Conservation (phyloP, 352 stramenopile species). For the Aphanomyces cochlioides region DNA sequence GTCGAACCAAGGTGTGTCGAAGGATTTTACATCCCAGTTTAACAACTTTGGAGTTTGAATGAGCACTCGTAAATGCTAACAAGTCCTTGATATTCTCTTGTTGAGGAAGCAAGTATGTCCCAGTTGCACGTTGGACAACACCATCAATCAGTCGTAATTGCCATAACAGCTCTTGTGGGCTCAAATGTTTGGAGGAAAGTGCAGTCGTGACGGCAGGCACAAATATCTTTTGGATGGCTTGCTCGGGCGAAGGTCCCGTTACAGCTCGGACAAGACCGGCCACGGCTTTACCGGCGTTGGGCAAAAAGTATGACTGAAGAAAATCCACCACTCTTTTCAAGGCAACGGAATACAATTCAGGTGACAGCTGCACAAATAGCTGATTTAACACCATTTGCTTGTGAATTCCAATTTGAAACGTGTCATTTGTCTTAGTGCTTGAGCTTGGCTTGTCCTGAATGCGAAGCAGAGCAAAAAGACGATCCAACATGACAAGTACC, state of each 20-base stretch:
- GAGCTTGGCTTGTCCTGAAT: constrained; percentile 17
- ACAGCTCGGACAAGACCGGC: constrained; percentile 46
- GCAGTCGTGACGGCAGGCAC: not conserved
- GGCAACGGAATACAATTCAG: constrained; percentile 49
- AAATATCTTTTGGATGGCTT: constrained; percentile 18
- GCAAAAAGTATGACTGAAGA: constrained; percentile 47
- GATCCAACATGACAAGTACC: constrained; percentile 55
- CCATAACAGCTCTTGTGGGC: constrained; percentile 45
- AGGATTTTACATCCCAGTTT: constrained; percentile 47
- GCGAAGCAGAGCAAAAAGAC: constrained; percentile 58
- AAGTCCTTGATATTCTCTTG: constrained; percentile 42
- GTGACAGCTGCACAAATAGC: constrained; percentile 61
- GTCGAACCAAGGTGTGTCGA: constrained; percentile 42
- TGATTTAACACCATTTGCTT: constrained; percentile 35
- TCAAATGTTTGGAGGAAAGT: not conserved
- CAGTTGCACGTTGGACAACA: constrained; percentile 38
- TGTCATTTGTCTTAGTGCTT: constrained; percentile 1
- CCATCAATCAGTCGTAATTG: constrained; percentile 55
- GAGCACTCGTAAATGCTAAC: constrained; percentile 42
- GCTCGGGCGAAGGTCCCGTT: not conserved
- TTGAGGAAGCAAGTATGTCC: constrained; percentile 40
- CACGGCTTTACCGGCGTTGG: constrained; percentile 50
- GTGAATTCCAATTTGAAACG: constrained; percentile 25
- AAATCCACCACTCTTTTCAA: constrained; percentile 48
- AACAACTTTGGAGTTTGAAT: constrained; percentile 56